Percentiles rank a stretch among this genome's conserved stretches.
These are phyloP conservation scores for Cladosporium sp. DNA, from an alignment of 2,329 filamentous ascomycete genomes.

Conservation along the genomic window DNA sequence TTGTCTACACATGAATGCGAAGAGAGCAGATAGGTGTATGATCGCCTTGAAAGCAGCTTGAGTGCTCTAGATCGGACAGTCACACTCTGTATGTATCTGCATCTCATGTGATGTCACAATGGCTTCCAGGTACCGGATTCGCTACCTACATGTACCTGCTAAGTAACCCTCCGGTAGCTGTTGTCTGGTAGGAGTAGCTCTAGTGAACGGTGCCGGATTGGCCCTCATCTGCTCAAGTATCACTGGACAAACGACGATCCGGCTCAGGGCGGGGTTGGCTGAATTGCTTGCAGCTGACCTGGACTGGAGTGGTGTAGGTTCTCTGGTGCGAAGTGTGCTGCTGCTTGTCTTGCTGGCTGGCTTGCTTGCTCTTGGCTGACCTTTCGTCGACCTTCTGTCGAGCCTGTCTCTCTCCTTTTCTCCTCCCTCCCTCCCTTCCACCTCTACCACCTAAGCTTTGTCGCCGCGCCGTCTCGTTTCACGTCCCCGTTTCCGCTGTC, in stretches of 20 bases:
- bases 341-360: not conserved
- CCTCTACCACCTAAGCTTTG: not conserved
- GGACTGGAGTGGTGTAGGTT: not conserved
- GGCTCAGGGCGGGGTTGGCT: slow-evolving; percentile 6
- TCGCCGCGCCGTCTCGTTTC: not conserved
- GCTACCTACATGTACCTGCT: no score
- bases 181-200: slow-evolving; percentile 1
- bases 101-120: not conserved
- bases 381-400: not conserved
- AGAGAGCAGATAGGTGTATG: no score
- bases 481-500: slow-evolving; percentile 12
- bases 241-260: slow-evolving; percentile 2
- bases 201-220: not conserved
- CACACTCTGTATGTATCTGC: no score
- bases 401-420: not conserved
- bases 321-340: not conserved
- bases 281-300: slow-evolving; percentile 1
- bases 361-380: slow-evolving; percentile 1
- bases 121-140: not conserved
- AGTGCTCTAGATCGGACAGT: no score
- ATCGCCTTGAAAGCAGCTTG: no score
- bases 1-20: no score
- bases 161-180: not conserved
- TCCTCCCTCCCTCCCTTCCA: not conserved
- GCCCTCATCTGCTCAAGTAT: not conserved